phyloP scores from a whole-genome alignment of 2,329 filamentous ascomycete species.

The Decorospora gaudefroyi region DNA sequence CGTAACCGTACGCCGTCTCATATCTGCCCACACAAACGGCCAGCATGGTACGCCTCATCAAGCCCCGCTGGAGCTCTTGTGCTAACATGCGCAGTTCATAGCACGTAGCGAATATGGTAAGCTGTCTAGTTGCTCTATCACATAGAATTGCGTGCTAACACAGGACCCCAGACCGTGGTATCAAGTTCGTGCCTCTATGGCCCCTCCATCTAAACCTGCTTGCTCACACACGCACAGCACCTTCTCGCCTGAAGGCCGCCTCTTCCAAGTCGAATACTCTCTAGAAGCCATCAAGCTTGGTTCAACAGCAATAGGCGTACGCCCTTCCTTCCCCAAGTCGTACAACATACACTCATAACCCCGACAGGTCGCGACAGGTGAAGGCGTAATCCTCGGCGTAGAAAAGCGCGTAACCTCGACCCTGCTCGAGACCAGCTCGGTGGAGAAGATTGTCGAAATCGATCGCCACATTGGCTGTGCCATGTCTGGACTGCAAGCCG shows the following conservation, averaged over 20 bases:
- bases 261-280: constrained; percentile 99
- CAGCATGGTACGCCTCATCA: constrained; percentile 41
- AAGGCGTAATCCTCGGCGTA: constrained; percentile 94
- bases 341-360: constrained; percentile 19
- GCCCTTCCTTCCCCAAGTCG: constrained; percentile 19
- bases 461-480: constrained; percentile 98
- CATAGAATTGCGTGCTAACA: constrained; percentile 23
- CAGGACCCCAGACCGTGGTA: constrained; percentile 78
- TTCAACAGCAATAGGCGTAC: constrained; percentile 92
- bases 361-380: constrained; percentile 77
- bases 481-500: constrained; percentile 97
- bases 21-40: constrained; percentile 13
- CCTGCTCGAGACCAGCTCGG: constrained; percentile 93
- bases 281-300: constrained; percentile 99
- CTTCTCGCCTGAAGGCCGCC: constrained; percentile 98
- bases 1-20: neutral
- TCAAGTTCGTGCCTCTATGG: constrained; percentile 71
- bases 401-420: constrained; percentile 99
- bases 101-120: constrained; percentile 99
- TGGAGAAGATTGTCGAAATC: constrained; percentile 99
- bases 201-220: constrained; percentile 10
- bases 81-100: constrained; percentile 72
- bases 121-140: constrained; percentile 36
- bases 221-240: constrained; percentile 64
- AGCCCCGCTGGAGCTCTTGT: constrained; percentile 38